Base-by-base conservation (phyloP, 805 yeast genomes). In the Candida chilensis region DNA sequence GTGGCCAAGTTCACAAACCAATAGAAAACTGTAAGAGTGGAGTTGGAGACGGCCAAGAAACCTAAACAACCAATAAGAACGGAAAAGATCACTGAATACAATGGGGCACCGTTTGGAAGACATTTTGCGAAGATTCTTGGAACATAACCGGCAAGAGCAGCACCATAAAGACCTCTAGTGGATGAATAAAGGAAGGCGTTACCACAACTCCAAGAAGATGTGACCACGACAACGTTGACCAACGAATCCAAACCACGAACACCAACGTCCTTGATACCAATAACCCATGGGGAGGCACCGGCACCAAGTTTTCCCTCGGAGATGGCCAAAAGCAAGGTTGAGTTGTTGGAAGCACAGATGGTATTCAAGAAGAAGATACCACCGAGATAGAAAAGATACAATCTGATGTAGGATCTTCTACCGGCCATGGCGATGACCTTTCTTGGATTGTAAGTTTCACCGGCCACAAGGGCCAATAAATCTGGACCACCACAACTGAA, bases 391-490 rank as follows among this genome's bases (percentile, higher is more conserved):
- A 57, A 58, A 6, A 31, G 62, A 51, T 33, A 67, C 45, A 57
- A 50, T 19, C 64, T 30, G 25, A 55, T 41, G 36, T 54, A 57
- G 2, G 60, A 42, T 42, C 60, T 50, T 33, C 40, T 47, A 18
- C 58, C 58, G 5, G 60, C 62, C 37, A 50, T 34, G 2, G 58
- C 52, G 19, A 57, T 50, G 27, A 39, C 46, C 27, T 43, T 55
- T 34, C 64, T 40, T 14, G 64, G 64, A 24, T 44, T 41, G n/a
- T 60, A 41, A 26, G 58, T 54, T 40, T 76, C 78, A 21, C 60
- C 55, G n/a, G 57, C 61, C n/a, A n/a, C n/a, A n/a, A n/a, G n/a
- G n/a, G n/a, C n/a, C n/a, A n/a, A n/a, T 36, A 53, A 40, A 37
- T 55, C 61, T 6, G 59, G 54, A 4, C 63, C 63, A 19, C 61